phyloP scores from a whole-genome alignment of 2,329 filamentous ascomycete species.

The Colletotrichum spaethianum region DNA sequence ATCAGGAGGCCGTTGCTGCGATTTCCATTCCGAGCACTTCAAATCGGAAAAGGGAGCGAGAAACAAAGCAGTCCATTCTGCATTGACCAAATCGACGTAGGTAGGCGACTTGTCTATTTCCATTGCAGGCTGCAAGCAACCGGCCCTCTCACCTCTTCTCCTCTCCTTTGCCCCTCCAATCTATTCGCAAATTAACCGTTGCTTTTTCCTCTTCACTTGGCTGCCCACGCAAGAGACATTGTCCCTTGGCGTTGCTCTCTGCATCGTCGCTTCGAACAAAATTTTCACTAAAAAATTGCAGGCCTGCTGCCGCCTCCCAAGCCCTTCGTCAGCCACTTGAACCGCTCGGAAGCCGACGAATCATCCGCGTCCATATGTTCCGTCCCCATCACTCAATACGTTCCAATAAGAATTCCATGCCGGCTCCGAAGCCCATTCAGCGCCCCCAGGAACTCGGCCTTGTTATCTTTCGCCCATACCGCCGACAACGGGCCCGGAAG shows the following conservation, averaged over 20 bases:
- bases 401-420: neutral
- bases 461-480: neutral
- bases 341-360: neutral
- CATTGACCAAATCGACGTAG: too few species aligned
- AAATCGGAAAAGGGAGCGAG: neutral
- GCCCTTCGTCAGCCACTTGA: constrained; percentile 10
- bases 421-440: neutral
- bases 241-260: neutral
- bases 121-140: neutral
- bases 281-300: neutral
- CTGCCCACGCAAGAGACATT: neutral
- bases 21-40: neutral
- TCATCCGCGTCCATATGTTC: neutral
- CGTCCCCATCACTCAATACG: neutral
- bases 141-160: neutral
- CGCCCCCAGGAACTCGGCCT: neutral
- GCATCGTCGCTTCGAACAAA: too few species aligned
- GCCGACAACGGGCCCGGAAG: neutral
- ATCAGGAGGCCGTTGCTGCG: neutral
- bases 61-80: neutral
- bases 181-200: constrained; percentile 4
- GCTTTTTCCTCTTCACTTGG: constrained; percentile 30
- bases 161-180: neutral
- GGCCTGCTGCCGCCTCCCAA: neutral
- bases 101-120: neutral